phyloP scores from a whole-genome alignment of 495 filamentous ascomycete genomes.

The Penicillium subrubescens region DNA sequence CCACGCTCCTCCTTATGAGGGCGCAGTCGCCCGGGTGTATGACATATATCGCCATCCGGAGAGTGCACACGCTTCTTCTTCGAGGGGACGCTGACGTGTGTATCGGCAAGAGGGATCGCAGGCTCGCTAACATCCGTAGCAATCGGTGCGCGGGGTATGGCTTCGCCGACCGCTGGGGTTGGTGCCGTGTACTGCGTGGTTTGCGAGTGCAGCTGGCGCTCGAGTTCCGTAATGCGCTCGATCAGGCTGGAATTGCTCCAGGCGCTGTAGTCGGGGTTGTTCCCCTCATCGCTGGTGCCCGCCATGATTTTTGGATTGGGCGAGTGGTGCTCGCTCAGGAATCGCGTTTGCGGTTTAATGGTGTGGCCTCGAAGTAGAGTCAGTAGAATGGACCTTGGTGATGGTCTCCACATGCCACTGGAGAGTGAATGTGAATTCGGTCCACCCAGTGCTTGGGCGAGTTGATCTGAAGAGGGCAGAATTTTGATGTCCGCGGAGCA shows the following conservation, averaged over 20 bases:
- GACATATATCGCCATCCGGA: conserved; percentile 32
- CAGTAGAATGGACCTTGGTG: conserved; percentile 12
- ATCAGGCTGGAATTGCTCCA: conserved; percentile 72
- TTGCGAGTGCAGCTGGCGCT: conserved; percentile 57
- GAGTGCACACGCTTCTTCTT: conserved; percentile 28
- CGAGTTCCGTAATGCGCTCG: conserved; percentile 63
- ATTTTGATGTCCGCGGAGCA: conserved; percentile 15
- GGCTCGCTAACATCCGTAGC: conserved; percentile 25
- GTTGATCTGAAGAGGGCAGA: conserved; percentile 4
- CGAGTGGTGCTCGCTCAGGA: conserved; percentile 16
- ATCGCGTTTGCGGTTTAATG: conserved; percentile 11
- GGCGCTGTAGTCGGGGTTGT: conserved; percentile 48
- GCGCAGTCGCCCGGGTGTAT: conserved; percentile 20
- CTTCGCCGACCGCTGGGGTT: conserved; percentile 2
- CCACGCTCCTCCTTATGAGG: conserved; percentile 45
- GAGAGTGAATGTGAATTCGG: not conserved
- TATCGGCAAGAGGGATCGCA: conserved; percentile 21
- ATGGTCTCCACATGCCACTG: conserved; percentile 31
- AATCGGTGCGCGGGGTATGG: conserved; percentile 16
- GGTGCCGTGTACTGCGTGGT: conserved; percentile 41
- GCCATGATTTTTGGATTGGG: conserved; percentile 19
- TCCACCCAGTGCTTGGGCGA: not conserved
- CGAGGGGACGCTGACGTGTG: not conserved
- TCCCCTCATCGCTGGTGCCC: conserved; percentile 13
- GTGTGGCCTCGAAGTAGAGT: conserved; percentile 3